A percentile compares a stretch with the other conserved stretches of the same genome.
Evolutionary conservation across 2,329 filamentous ascomycete genomes (phyloP).

Genomic region (Trichoderma pleuroti): DNA sequence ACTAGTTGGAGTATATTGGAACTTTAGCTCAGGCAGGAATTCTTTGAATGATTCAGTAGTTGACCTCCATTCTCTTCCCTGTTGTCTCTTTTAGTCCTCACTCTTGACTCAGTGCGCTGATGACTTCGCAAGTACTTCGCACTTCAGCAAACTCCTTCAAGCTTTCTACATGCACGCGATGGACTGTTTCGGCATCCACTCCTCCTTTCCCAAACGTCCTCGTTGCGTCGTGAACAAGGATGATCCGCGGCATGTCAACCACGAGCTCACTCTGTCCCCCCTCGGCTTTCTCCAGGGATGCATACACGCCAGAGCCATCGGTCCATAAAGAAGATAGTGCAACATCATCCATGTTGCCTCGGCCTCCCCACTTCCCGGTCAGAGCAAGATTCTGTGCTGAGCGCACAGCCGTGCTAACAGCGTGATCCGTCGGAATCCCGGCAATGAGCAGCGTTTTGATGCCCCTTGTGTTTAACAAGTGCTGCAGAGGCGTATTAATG

Average conservation of each 20-base stretch:
- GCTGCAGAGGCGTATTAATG: constrained; percentile 18
- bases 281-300: background rate
- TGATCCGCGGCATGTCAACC: constrained; percentile 21
- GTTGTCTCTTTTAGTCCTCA: background rate
- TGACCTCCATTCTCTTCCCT: background rate
- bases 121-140: background rate
- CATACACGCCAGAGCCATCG: constrained; percentile 18
- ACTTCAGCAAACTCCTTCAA: constrained; percentile 20
- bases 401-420: constrained; percentile 20
- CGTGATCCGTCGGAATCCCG: constrained; percentile 17
- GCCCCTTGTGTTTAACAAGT: constrained; percentile 7
- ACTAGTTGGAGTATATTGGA: background rate
- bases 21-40: background rate
- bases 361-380: constrained; percentile 20
- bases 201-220: constrained; percentile 19
- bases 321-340: constrained; percentile 6
- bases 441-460: constrained; percentile 20
- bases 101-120: background rate
- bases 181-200: constrained; percentile 18
- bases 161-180: constrained; percentile 19
- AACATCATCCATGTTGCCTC: constrained; percentile 19
- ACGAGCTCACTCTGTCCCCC: constrained; percentile 3
- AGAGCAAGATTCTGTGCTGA: constrained; percentile 20
- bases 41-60: background rate
- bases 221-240: constrained; percentile 20